phyloP scores from a whole-genome alignment of 257 asterid species.

The Fraxinus anomala region DNA sequence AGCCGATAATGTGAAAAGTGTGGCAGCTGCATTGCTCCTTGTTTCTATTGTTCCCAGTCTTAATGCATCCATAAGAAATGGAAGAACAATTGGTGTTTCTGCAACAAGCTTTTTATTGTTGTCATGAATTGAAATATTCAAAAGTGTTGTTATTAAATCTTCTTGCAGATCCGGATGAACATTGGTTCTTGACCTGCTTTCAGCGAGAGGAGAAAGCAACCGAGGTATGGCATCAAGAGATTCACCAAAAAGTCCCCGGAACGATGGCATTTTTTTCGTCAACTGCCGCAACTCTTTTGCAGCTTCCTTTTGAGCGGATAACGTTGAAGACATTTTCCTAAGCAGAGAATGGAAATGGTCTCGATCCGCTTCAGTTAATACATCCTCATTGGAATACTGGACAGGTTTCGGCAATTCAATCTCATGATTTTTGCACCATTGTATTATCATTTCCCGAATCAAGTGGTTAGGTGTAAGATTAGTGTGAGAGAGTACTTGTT shows the following conservation, averaged over 20 bases:
- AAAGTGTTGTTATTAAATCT: constrained; percentile 28
- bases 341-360: constrained; percentile 40
- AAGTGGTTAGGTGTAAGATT: constrained; percentile 71
- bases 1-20: constrained; percentile 32
- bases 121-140: constrained; percentile 33
- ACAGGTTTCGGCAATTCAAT: constrained; percentile 52
- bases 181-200: constrained; percentile 13
- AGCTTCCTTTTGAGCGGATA: constrained; percentile 22
- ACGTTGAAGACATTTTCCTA: constrained; percentile 6
- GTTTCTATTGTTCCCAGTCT: constrained; percentile 29
- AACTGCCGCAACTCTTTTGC: constrained; percentile 29
- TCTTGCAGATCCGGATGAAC: constrained; percentile 18
- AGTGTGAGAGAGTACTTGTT: constrained; percentile 83
- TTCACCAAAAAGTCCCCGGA: constrained; percentile 26
- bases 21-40: constrained; percentile 36
- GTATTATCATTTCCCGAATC: constrained; percentile 59
- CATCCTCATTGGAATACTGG: constrained; percentile 47
- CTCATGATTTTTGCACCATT: constrained; percentile 74
- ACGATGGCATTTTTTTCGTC: constrained; percentile 22
- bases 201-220: constrained; percentile 20
- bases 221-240: constrained; percentile 23
- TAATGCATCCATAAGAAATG: constrained; percentile 29
- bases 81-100: constrained; percentile 24
- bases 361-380: constrained; percentile 57
- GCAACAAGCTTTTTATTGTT: constrained; percentile 25